Evolutionary conservation across 305 asterid genomes (phyloP), one percentile per base, ranked within the genome.

Genomic region (Fraxinus velutina): DNA sequence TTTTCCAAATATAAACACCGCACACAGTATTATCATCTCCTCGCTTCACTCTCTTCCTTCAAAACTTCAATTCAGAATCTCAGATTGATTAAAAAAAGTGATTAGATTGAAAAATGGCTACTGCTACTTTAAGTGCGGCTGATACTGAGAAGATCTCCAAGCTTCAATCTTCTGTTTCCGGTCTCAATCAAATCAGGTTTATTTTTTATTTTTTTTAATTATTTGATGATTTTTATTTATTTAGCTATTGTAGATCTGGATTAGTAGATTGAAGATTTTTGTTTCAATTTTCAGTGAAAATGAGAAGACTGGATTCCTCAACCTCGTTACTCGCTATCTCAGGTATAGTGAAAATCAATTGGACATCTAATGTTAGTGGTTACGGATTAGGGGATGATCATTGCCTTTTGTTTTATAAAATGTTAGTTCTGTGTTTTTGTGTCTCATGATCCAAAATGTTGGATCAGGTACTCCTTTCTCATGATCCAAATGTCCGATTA

Each of bases 221-320:
- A 4, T 17, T 44, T 21, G 50, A 5, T 60, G 73, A 19, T 72
- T 27, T 37, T 81, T 68, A n/a, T 80, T 30, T 39, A 34, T 32
- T 60, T 17, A 72, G 6, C 17, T 60, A 42, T 1, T 27, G 47
- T 80, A 73, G 85, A 82, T 81, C 84, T 86, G 83, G 27, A 76
- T 34, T 9, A 32, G 1, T 39, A 50, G 19, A 13, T 42, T 21
- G 22, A 13, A 19, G 7, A 55, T 57, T 52, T 4, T 13, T 5
- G 36, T 77, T 71, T 29, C 29, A 55, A 81, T 82, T 66, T 85
- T 82, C 89, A 95, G 99, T 87, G 98, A 89, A 9, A 93, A 94
- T 62, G 97, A 95, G 93, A 95, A 94, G 87, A 73, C 95, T 86
- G 99, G 99, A 92, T 95, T 92, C 87, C 89, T 95, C 93, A 90